A percentile compares a stretch with the other conserved stretches of the same genome.
phyloP scores from a whole-genome alignment of 371 early-diverging fungal genomes.

The Cokeromyces recurvatus region DNA sequence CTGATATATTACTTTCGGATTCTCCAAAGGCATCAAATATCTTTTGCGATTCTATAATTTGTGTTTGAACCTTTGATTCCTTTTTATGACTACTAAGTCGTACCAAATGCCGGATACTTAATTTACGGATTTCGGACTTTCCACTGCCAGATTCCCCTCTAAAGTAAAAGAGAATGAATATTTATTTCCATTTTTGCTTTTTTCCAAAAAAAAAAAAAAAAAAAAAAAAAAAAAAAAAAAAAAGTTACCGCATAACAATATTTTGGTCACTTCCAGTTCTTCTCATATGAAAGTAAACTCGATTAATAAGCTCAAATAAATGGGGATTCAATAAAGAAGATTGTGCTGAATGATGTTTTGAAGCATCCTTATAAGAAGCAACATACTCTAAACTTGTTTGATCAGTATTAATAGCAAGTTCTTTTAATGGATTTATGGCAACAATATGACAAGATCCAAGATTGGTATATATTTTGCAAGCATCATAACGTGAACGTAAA shows the following conservation, averaged over 20 bases:
- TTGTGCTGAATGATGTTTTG: slow-evolving; percentile 9
- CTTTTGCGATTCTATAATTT: slow-evolving; percentile 64
- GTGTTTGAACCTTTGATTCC: slow-evolving; percentile 71
- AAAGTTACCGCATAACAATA: slow-evolving; percentile 58
- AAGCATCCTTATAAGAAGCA: slow-evolving; percentile 57
- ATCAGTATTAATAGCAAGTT: slow-evolving; percentile 49
- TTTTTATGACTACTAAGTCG: slow-evolving; percentile 72
- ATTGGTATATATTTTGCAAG: slow-evolving; percentile 55
- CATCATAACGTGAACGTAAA: slow-evolving; percentile 45
- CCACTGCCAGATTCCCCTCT: slow-evolving; percentile 88
- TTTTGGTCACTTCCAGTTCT: slow-evolving; percentile 75
- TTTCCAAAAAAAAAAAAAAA: slow-evolving; percentile 19
- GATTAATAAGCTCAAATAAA: slow-evolving; percentile 70
- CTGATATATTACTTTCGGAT: slow-evolving; percentile 67
- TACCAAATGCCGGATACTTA: slow-evolving; percentile 64
- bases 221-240: slow-evolving; percentile 1
- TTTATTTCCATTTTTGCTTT: too few species aligned
- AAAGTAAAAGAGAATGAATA: slow-evolving; percentile 37
- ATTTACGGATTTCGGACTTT: slow-evolving; percentile 70
- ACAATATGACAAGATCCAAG: slow-evolving; percentile 61
- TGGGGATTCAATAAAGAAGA: slow-evolving; percentile 62
- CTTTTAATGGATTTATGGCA: slow-evolving; percentile 51
- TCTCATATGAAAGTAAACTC: slow-evolving; percentile 72
- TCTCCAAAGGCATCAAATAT: slow-evolving; percentile 85
- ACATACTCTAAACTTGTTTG: slow-evolving; percentile 69